Evolutionary conservation across 805 yeast species (phyloP), one percentile per base, ranked within the genome.

Genomic region (Ogataea dorogensis): DNA sequence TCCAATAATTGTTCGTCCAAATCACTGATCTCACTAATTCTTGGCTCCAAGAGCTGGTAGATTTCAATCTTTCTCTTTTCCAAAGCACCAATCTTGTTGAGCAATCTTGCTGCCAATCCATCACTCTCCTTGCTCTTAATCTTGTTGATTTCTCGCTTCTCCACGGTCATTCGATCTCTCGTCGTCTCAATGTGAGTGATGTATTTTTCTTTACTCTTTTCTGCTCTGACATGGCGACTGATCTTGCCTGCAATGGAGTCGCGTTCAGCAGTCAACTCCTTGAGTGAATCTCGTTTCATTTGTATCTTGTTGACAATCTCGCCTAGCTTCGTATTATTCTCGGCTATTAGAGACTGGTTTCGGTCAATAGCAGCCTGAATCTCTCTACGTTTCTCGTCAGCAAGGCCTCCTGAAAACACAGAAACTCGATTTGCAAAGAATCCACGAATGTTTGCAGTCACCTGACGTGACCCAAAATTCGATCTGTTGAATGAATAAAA

Each of bases 401-500:
- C 50, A 17, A 63, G 39, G 5, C 67, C 63, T 23, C 50, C 50
- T 10, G 47, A 34, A 17, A 56, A 66, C 54, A 58, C 67, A 2
- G 68, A 54, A 4, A 49, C 40, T 4, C 51, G 33, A 8, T 42
- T 11, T 18, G 40, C 42, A 2, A 36, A 22, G 27, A 56, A 40
- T 47, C 49, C 53, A 48, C 46, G 68, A 62, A 36, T 75, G 56
- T 26, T 60, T 37, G 70, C 68, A 53, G 72, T 66, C 2, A 70
- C 61, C 50, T 79, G 85, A 44, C 61, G 67, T 2, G 65, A 58
- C 17, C 94, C 95, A 59, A 82, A 87, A 12, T 55, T 58, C 1
- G 96, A 88, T 43, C 65, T 65, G 7, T 56, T 61, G 11, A 84
- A 61, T 8, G 66, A 65, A 40, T 74, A 75, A 10, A 78, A 43